Evolutionary conservation across 2,329 filamentous ascomycete genomes (phyloP).

Genomic region (Herpotrichia juniperi): DNA sequence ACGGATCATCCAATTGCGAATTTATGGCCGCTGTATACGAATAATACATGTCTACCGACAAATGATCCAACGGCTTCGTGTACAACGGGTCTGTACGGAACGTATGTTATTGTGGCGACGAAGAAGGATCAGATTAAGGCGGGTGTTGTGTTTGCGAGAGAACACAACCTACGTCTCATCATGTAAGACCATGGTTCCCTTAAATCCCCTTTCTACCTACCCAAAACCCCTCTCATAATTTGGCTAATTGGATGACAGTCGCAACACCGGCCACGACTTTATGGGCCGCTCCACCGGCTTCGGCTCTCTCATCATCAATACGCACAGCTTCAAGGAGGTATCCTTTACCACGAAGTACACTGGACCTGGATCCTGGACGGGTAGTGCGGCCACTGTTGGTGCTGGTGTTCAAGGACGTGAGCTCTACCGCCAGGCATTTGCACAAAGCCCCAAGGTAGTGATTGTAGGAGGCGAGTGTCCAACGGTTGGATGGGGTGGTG

Average conservation of each 20-base stretch:
- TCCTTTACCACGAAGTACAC: slow-evolving; percentile 35
- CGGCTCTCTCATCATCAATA: slow-evolving; percentile 43
- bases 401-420: slow-evolving; percentile 44
- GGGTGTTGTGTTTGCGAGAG: slow-evolving; percentile 41
- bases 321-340: slow-evolving; percentile 43
- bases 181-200: too few species aligned
- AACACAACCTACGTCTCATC: slow-evolving; percentile 38
- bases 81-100: slow-evolving; percentile 39
- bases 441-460: slow-evolving; percentile 35
- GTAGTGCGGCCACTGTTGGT: slow-evolving; percentile 37
- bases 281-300: slow-evolving; percentile 42
- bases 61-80: slow-evolving; percentile 30
- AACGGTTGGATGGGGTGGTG: slow-evolving; percentile 49
- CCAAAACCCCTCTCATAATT: too few species aligned
- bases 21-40: slow-evolving; percentile 41
- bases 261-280: slow-evolving; percentile 46
- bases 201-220: too few species aligned
- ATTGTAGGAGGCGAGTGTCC: slow-evolving; percentile 47
- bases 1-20: slow-evolving; percentile 39
- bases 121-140: slow-evolving; percentile 39
- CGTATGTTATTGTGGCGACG: slow-evolving; percentile 41
- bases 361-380: slow-evolving; percentile 40
- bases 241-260: too few species aligned
- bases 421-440: slow-evolving; percentile 36
- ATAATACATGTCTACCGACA: slow-evolving; percentile 41